Percentiles rank a stretch among this genome's conserved stretches.
Evolutionary conservation across 2,329 filamentous ascomycete species (phyloP).

Genomic region (Leptographium radiaticola): DNA sequence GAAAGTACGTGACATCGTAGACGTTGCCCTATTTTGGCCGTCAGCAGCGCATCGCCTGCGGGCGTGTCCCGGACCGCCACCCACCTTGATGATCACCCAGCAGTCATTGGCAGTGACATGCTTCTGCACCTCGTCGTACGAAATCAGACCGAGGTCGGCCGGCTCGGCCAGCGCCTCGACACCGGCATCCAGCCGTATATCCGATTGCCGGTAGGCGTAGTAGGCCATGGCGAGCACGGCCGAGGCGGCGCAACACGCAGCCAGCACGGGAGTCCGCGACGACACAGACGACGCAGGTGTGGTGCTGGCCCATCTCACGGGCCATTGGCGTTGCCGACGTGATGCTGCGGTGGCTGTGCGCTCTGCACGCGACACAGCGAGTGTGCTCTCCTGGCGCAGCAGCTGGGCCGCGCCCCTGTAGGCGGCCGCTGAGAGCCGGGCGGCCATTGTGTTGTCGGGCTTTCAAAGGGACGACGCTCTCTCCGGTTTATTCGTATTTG

Average conservation of each 20-base stretch:
- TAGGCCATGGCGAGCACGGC: not conserved
- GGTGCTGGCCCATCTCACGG: not conserved
- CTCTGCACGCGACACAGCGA: not conserved
- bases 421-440: not conserved
- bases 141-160: not conserved
- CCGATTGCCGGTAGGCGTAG: not conserved
- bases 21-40: conserved; percentile 26
- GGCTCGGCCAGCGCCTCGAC: too few species aligned
- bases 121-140: conserved; percentile 4
- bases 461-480: not conserved
- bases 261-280: not conserved
- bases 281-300: not conserved
- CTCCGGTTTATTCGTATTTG: not conserved
- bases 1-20: conserved; percentile 74
- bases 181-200: not conserved
- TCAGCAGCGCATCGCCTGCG: not conserved
- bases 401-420: not conserved
- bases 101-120: conserved; percentile 2
- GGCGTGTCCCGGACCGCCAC: not conserved
- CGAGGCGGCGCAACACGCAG: not conserved
- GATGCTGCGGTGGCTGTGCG: not conserved
- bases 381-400: not conserved
- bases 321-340: not conserved
- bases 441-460: not conserved
- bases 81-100: conserved; percentile 6